Conservation (phyloP, 352 stramenopile species). For the Pythium vanterpoolii region DNA sequence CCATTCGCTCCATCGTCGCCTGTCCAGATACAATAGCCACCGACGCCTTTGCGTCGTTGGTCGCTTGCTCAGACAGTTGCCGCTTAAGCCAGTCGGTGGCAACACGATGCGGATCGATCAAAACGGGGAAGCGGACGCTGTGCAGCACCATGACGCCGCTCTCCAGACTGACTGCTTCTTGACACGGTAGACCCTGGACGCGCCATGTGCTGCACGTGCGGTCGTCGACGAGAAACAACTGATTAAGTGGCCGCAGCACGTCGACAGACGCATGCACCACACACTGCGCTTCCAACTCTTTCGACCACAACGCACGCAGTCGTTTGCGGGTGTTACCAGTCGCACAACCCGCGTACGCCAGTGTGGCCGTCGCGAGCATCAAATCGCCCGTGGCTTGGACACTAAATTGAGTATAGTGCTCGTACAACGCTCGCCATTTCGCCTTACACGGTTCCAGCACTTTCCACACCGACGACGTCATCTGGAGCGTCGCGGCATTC, state of each 20-base stretch:
- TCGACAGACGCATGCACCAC: slow-evolving; percentile 34
- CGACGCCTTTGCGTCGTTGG: background rate
- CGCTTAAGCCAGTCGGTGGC: slow-evolving; percentile 50
- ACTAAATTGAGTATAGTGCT: slow-evolving; percentile 39
- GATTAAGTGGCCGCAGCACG: slow-evolving; percentile 7
- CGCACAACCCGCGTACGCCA: slow-evolving; percentile 43
- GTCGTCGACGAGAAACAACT: slow-evolving; percentile 37
- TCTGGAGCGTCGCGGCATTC: slow-evolving; percentile 51
- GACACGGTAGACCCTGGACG: slow-evolving; percentile 34
- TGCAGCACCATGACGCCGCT: slow-evolving; percentile 39
- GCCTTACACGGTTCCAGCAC: slow-evolving; percentile 38
- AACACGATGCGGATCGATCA: slow-evolving; percentile 62
- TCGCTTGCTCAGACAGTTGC: slow-evolving; percentile 20
- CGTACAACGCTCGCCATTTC: slow-evolving; percentile 37
- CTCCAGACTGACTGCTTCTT: slow-evolving; percentile 38
- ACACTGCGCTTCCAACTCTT: slow-evolving; percentile 28
- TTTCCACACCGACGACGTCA: slow-evolving; percentile 53
- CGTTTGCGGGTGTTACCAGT: slow-evolving; percentile 10
- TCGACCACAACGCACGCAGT: slow-evolving; percentile 40
- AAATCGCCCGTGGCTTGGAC: slow-evolving; percentile 53
- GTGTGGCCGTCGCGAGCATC: slow-evolving; percentile 48
- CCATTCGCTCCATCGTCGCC: slow-evolving; percentile 4
- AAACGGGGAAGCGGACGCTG: slow-evolving; percentile 43
- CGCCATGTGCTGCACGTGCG: slow-evolving; percentile 36
- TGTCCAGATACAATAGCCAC: slow-evolving; percentile 10